Conservation (phyloP, 768 basidiomycete genomes). For the Trametes meyenii region DNA sequence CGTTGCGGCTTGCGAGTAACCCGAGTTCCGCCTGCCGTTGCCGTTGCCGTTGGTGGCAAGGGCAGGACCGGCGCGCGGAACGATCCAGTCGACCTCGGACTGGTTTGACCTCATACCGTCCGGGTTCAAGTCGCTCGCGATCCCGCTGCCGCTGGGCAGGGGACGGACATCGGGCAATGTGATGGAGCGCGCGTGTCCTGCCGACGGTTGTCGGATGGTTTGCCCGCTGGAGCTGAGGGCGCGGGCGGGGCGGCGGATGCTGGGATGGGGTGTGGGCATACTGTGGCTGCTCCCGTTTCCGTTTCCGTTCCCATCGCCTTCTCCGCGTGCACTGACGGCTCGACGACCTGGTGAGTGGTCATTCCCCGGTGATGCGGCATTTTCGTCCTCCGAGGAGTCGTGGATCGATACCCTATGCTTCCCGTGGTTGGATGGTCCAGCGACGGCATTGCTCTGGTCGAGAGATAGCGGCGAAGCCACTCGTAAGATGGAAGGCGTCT, state of each 20-base stretch:
- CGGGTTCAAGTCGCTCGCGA: neutral
- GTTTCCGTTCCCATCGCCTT: too few relatives aligned
- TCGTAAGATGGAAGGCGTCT: conserved; percentile 10
- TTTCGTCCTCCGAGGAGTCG: conserved; percentile 10
- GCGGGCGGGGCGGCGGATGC: conserved; percentile 12
- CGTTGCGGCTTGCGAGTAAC: neutral
- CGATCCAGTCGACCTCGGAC: conserved; percentile 20
- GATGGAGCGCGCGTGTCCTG: neutral
- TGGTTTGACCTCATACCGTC: conserved; percentile 6
- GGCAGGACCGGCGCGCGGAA: conserved; percentile 3
- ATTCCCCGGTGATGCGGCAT: neutral
- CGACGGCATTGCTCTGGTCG: neutral
- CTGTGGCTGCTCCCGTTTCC: neutral
- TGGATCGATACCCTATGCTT: neutral
- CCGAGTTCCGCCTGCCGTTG: neutral
- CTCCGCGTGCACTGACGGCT: neutral
- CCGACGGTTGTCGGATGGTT: neutral
- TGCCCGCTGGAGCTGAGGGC: conserved; percentile 8
- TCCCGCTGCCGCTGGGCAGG: neutral
- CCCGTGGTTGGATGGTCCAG: neutral
- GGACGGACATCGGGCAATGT: neutral
- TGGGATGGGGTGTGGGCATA: neutral
- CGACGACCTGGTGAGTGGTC: neutral
- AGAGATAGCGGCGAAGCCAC: neutral
- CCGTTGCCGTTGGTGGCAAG: neutral